Conservation (phyloP, 2,329 filamentous ascomycete genomes). For the Pseudodiploospora longispora region DNA sequence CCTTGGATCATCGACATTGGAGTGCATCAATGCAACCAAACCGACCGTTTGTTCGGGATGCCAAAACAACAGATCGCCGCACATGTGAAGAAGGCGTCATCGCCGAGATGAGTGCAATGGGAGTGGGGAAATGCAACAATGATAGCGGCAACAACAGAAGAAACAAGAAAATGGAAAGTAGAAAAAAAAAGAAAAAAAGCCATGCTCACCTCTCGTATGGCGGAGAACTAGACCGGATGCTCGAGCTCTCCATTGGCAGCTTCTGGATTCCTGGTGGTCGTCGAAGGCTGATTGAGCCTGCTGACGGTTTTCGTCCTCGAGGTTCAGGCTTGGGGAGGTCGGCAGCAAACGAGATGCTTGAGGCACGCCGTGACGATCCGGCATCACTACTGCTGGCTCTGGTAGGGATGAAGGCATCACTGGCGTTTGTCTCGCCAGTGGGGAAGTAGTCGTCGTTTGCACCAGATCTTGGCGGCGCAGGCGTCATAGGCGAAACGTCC, state of each 20-base stretch:
- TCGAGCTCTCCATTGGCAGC: slow-evolving; percentile 29
- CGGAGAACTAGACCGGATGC: slow-evolving; percentile 40
- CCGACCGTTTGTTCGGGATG: neutral
- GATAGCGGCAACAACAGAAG: slow-evolving; percentile 1
- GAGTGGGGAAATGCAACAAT: neutral
- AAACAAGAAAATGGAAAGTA: slow-evolving; percentile 3
- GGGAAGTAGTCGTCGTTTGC: slow-evolving; percentile 9
- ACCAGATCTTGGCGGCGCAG: slow-evolving; percentile 11
- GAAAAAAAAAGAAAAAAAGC: neutral
- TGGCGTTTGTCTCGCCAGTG: neutral
- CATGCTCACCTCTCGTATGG: slow-evolving; percentile 37
- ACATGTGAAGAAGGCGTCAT: neutral
- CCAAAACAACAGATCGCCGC: neutral
- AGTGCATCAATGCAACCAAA: no score
- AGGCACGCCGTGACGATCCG: slow-evolving; percentile 22
- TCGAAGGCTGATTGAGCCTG: slow-evolving; percentile 4
- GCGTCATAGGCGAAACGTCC: slow-evolving; percentile 35
- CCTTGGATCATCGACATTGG: neutral
- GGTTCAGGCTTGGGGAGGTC: slow-evolving; percentile 22
- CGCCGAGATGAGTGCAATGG: neutral
- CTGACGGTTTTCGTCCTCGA: no score
- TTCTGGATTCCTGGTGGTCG: slow-evolving; percentile 3
- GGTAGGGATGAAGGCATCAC: slow-evolving; percentile 4
- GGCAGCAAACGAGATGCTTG: slow-evolving; percentile 26
- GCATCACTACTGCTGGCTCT: slow-evolving; percentile 12